Conservation (phyloP, 352 stramenopile species). For the Globisporangium splendens region DNA sequence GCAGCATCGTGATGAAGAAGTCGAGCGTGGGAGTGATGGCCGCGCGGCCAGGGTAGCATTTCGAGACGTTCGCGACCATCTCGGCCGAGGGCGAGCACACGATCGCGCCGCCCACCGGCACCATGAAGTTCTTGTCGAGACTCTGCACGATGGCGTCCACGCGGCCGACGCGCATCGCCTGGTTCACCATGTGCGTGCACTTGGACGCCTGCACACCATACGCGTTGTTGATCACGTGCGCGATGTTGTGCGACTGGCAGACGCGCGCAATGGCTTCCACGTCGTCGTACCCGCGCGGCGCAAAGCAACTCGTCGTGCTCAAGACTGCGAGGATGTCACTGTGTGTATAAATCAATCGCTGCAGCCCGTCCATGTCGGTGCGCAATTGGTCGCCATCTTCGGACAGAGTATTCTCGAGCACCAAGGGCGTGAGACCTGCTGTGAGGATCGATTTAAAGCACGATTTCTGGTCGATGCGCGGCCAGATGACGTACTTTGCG, state of each 20-base stretch:
- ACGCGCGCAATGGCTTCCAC: constrained; percentile 92
- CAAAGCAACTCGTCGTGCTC: constrained; percentile 99
- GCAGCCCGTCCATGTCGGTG: constrained; percentile 88
- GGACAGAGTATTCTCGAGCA: constrained; percentile 66
- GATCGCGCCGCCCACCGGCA: constrained; percentile 94
- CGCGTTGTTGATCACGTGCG: constrained; percentile 99
- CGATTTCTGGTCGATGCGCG: constrained; percentile 99
- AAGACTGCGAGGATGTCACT: constrained; percentile 91
- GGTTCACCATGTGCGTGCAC: constrained; percentile 92
- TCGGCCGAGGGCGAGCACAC: constrained; percentile 66
- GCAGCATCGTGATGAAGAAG: constrained; percentile 99
- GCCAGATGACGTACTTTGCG: constrained; percentile 87
- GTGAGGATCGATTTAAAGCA: constrained; percentile 98
- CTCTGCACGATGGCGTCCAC: constrained; percentile 97
- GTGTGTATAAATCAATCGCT: constrained; percentile 52
- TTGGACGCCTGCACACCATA: constrained; percentile 96
- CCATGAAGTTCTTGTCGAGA: constrained; percentile 99
- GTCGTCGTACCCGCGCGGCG: constrained; percentile 93
- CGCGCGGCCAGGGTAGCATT: constrained; percentile 95
- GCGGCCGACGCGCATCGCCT: constrained; percentile 84
- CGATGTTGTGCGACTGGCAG: constrained; percentile 70
- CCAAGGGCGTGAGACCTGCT: constrained; percentile 89
- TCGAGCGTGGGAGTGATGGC: constrained; percentile 93
- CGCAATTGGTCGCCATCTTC: constrained; percentile 68
- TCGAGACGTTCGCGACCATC: constrained; percentile 85